Evolutionary conservation across 306 rosid species (phyloP), one percentile per base, ranked within the genome.

Genomic region (Canavalia ensiformis): DNA sequence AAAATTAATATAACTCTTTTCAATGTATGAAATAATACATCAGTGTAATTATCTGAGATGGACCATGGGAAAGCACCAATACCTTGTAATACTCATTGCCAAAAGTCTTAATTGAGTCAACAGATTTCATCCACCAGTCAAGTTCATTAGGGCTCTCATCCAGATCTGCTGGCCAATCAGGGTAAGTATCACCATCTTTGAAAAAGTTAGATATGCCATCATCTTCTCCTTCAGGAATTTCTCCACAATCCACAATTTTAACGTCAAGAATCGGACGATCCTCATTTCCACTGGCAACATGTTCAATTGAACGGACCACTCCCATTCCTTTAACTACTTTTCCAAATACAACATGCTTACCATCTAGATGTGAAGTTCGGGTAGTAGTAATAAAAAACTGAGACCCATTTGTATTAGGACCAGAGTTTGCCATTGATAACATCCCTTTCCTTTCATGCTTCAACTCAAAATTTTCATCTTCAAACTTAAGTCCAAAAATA

Each of bases 381-480:
- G 95, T 92, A 3, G 99, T 92, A 5, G 90, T 85, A 76, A 95
- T 92, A 68, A 90, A 93, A 86, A 95, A 95, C 86, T 95, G 99
- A 75, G 99, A 95, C 25, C 95, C 95, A 12, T 95, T 95, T 33
- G 97, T 88, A 72, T 90, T 65, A 25, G 92, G 95, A 77, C 97
- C 95, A 68, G 97, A 52, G 73, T 95, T 92, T 11, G 95, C 97
- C 99, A 95, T 91, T 30, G 99, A 95, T 67, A 95, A 58, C 94
- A 95, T 93, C 81, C 99, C 99, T 84, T 92, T 92, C 87, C 99
- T 88, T 83, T 92, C 97, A 83, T 95, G 99, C 85, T 95, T 95
- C 86, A 87, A 11, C 80, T 92, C 95, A 68, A 92, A 89, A 86
- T 88, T 95, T 81, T 95, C 99, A 55, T 92, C 97, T 57, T 90